Evolutionary conservation across 2,329 filamentous ascomycete genomes (phyloP), one percentile per base, ranked within the genome.

Genomic region (Cercospora zeae-maydis): DNA sequence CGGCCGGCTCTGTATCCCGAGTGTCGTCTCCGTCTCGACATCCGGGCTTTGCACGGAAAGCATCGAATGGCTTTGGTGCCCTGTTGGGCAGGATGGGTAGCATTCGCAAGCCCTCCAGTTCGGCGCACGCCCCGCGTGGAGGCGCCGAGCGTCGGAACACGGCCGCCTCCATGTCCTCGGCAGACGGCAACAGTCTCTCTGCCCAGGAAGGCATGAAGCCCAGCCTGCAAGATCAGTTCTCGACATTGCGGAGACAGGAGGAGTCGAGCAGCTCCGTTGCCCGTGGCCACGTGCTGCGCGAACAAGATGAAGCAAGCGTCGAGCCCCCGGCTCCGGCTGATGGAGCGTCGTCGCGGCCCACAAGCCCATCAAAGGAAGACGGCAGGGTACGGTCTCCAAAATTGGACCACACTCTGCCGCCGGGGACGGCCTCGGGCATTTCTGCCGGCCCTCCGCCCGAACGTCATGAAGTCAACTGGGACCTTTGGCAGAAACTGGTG

Each of bases 401-500:
- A 2, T 83, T 91, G 14, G 91, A 91, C 69, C 82, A 84, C 3
- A 86, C 83, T 61, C 80, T 97, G 49, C 88, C 92, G 0, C 93
- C 93, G 0, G 93, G 93, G 1, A 97, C 93, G 1, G 92, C 89
- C 7, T 88, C 91, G 10, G 93, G 93, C 5, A 86, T 93, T 45
- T 88, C 88, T 24, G 87, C 88, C 21, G 90, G 90, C 1, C 90
- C 89, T 8, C 88, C 91, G 2, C 86, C 87, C 13, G 90, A 93
- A 71, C 79, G 82, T 33, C 78, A 80, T 27, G 88, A 91, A 24
- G 95, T 99, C n/a, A 92, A 99, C 74, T 99, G 95, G 95, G 95
- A 99, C 76, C 80, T 99, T 39, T 99, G 95, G 95, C 93, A 99
- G 75, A 87, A 90, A 24, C 89, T 99, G 3, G 95, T 99, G 34